Evolutionary conservation across 495 filamentous ascomycete genomes (phyloP), one percentile per base, ranked within the genome.

Genomic region (Letharia columbiana): DNA sequence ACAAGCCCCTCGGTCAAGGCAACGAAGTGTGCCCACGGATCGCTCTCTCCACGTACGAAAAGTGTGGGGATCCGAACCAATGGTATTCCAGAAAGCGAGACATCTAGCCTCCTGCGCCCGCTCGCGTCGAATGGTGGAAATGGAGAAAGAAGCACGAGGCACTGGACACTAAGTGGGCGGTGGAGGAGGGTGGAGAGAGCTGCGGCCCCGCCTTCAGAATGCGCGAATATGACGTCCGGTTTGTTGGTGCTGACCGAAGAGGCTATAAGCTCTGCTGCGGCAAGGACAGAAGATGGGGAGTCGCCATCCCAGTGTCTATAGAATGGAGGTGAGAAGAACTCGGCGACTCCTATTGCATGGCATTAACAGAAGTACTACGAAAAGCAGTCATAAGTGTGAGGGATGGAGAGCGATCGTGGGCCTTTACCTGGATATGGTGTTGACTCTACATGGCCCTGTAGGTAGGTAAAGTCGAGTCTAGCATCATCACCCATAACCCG

Each of bases 161-260:
- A 57, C 17, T 57, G 37, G 54, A 57, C 54, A 37, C 20, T 37
- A 5, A 17, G 33, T 11, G 54, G 15, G 31, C 9, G 54, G 15
- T 37, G 33, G 20, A 57, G 54, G 7, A 57, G 13, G 6, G 54
- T 7, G 2, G 54, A 37, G 6, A 57, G 6, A 37, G 8, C 54
- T 37, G 33, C 33, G 31, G 54, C 54, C 54, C 54, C 54, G 33
- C 54, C 54, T 1, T 57, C 54, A 37, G 54, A 57, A 57, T 57
- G 54, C 33, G 54, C 54, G 17, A 57, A 37, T 35, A 57, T 57
- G 33, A 57, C 33, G 15, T 57, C 33, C 54, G 54, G 20, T 8
- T 57, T 37, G 31, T 20, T 37, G 54, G 4, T 20, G 9, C 8
- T n/a, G 33, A 57, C 39, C 0, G 54, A 37, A 8, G 33, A 37